Conservation (phyloP, 768 basidiomycete species). For the Russula brevipes region DNA sequence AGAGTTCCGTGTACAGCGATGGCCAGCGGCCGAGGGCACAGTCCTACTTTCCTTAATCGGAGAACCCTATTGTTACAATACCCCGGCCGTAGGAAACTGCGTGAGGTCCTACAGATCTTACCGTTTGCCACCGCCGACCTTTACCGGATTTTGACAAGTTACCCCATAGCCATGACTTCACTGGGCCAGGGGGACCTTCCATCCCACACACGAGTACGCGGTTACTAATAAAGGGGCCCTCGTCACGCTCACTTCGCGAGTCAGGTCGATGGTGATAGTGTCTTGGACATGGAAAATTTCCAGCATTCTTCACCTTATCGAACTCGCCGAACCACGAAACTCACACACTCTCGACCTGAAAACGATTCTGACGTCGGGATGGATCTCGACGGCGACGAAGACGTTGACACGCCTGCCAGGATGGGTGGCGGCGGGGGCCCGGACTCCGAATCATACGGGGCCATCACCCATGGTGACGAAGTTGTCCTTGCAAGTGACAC, state of each 20-base stretch:
- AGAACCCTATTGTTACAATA: not conserved
- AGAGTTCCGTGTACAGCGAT: too few relatives aligned
- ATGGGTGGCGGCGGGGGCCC: not conserved
- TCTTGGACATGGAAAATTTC: conserved; percentile 1
- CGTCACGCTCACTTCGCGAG: not conserved
- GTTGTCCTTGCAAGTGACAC: not conserved
- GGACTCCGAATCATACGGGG: not conserved
- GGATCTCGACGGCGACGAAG: conserved; percentile 1
- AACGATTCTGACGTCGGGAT: conserved; percentile 1
- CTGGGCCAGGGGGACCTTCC: too few relatives aligned
- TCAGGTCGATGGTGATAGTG: conserved; percentile 6
- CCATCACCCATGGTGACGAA: not conserved
- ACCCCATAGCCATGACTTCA: not conserved
- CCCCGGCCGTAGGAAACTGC: not conserved
- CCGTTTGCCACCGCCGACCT: not conserved
- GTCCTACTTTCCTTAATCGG: not conserved
- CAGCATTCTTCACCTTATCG: not conserved
- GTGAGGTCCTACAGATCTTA: not conserved
- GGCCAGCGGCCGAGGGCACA: not conserved
- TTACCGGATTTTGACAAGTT: not conserved
- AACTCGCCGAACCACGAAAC: conserved; percentile 1
- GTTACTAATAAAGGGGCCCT: not conserved
- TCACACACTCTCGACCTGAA: not conserved
- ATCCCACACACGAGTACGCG: not conserved
- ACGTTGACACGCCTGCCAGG: not conserved